These are phyloP conservation scores for Secale cereale DNA, from an alignment of 176 grass and related monocot species.

Conservation along the genomic window DNA sequence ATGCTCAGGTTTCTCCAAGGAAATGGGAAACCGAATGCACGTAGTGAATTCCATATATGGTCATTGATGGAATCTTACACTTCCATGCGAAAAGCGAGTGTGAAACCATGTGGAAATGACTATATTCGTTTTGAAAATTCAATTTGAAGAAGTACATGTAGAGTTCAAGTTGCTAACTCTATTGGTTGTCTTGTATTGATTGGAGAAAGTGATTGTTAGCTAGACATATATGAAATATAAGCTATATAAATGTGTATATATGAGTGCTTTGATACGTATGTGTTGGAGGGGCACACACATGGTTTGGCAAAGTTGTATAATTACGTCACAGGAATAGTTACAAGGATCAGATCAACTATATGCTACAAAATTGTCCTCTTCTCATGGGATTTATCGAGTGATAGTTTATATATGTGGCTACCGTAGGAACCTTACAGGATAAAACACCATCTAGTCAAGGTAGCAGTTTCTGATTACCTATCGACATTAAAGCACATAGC, in stretches of 20 bases:
- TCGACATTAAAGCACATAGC: conserved; percentile 24
- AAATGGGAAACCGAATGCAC: conserved; percentile 16
- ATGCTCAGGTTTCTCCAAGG: conserved; percentile 15
- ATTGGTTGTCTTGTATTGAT: not conserved
- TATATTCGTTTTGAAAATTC: not conserved
- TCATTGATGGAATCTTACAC: not conserved
- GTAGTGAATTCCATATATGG: not conserved
- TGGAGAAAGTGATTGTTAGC: not conserved
- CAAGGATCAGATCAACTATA: not conserved
- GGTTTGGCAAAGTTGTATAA: not conserved
- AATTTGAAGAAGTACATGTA: not conserved
- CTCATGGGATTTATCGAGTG: not conserved
- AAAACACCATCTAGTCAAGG: conserved; percentile 35
- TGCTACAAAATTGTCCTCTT: not conserved
- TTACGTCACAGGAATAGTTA: conserved; percentile 19
- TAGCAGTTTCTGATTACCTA: conserved; percentile 40
- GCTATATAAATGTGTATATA: not conserved
- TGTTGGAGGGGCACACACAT: not conserved
- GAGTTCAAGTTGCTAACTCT: conserved; percentile 21
- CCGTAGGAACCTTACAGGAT: conserved; percentile 30
- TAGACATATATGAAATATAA: not conserved
- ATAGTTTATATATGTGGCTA: conserved; percentile 30
- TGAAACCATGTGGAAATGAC: conserved; percentile 17
- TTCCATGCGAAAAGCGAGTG: not conserved
- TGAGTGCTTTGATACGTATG: too few species aligned